Evolutionary conservation across 1,284 basidiomycete genomes (phyloP).

Genomic region (Dichomitus squalens): DNA sequence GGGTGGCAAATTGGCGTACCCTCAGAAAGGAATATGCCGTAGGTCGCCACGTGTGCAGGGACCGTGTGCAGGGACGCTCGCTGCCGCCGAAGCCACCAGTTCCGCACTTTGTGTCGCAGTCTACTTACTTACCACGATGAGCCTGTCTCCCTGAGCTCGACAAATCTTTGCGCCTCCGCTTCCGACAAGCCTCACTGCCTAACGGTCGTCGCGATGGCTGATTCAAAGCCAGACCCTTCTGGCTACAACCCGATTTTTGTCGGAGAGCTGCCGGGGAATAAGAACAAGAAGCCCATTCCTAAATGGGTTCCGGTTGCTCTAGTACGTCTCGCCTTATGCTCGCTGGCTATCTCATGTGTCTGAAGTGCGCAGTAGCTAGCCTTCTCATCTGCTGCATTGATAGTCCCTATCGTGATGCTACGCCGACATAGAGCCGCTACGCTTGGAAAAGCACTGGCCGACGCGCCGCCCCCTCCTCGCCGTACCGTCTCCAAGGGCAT

Average conservation of each 20-base stretch:
- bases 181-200: neutral
- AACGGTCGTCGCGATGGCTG: neutral
- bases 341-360: neutral
- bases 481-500: slow-evolving; percentile 13
- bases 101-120: too few species aligned
- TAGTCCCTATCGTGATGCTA: slow-evolving; percentile 37
- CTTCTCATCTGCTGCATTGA: slow-evolving; percentile 39
- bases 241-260: slow-evolving; percentile 18
- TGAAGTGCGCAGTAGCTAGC: slow-evolving; percentile 32
- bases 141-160: neutral
- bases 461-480: slow-evolving; percentile 32
- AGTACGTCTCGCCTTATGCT: slow-evolving; percentile 15
- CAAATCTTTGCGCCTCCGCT: neutral
- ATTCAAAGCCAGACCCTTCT: neutral
- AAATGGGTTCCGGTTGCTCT: slow-evolving; percentile 32
- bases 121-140: too few species aligned
- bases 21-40: too few species aligned
- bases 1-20: too few species aligned
- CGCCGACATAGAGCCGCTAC: slow-evolving; percentile 34
- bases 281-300: slow-evolving; percentile 23
- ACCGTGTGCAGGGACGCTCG: too few species aligned
- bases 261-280: slow-evolving; percentile 2
- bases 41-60: too few species aligned
- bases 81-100: too few species aligned
- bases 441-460: slow-evolving; percentile 19